Evolutionary conservation across 1,284 basidiomycete genomes (phyloP).

Genomic region (Cryptococcus wingfieldii): DNA sequence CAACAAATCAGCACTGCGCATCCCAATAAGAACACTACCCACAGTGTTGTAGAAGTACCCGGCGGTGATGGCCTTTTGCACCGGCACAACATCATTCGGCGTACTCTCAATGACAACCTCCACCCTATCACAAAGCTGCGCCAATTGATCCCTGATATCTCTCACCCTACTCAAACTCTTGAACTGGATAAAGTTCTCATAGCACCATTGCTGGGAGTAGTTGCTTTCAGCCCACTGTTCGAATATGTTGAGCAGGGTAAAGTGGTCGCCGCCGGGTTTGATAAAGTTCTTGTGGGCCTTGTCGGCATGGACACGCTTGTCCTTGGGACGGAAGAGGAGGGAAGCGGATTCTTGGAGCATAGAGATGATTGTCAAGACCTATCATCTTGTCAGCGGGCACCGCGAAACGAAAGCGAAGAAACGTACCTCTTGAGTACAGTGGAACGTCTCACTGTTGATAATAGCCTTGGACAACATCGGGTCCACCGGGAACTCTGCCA

Average conservation of each 20-base stretch:
- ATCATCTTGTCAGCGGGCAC: background rate
- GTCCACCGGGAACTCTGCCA: constrained; percentile 99
- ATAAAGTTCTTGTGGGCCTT: constrained; percentile 96
- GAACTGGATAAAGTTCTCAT: constrained; percentile 96
- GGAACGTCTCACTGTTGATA: constrained; percentile 87
- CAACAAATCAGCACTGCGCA: background rate
- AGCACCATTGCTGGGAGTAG: constrained; percentile 87
- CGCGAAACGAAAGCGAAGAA: background rate
- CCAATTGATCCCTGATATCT: constrained; percentile 92
- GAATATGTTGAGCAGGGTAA: constrained; percentile 94
- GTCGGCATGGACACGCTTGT: constrained; percentile 92
- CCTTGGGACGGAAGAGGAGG: constrained; percentile 94
- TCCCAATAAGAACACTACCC: constrained; percentile 29
- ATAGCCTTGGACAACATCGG: constrained; percentile 97
- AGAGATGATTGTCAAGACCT: constrained; percentile 92
- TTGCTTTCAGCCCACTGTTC: constrained; percentile 98
- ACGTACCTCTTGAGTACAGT: constrained; percentile 90
- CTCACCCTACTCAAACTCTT: constrained; percentile 90
- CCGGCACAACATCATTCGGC: constrained; percentile 85
- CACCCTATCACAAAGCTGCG: constrained; percentile 90
- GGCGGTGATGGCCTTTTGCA: constrained; percentile 90
- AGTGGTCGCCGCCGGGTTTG: constrained; percentile 93
- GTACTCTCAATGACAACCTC: constrained; percentile 85
- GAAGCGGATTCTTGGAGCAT: constrained; percentile 96
- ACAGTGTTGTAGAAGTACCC: constrained; percentile 97